A percentile compares a stretch with the other conserved stretches of the same genome.
These are phyloP conservation scores for Boletus rubropictus DNA, from an alignment of 768 basidiomycete genomes.

Conservation along the genomic window DNA sequence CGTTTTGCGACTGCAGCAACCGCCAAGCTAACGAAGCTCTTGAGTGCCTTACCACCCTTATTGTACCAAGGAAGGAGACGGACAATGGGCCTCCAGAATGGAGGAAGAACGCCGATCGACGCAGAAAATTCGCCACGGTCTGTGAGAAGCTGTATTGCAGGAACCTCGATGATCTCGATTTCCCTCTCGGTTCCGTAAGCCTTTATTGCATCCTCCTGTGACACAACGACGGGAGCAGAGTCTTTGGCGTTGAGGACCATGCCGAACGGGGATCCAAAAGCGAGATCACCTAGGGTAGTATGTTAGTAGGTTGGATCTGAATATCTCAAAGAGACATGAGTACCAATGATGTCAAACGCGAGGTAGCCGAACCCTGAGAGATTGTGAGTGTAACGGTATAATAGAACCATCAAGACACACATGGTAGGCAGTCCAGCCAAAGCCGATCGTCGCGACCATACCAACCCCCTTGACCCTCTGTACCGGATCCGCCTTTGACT, in stretches of 20 bases:
- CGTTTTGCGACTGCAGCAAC: conserved; percentile 75
- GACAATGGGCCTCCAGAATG: conserved; percentile 62
- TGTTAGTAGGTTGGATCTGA: not conserved
- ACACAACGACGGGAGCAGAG: conserved; percentile 60
- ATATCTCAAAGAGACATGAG: not conserved
- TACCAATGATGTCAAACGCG: conserved; percentile 73
- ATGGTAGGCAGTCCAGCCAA: conserved; percentile 72
- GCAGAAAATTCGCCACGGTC: conserved; percentile 84
- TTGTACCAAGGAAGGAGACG: conserved; percentile 72
- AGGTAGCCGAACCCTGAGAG: conserved; percentile 52
- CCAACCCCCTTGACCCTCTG: conserved; percentile 57
- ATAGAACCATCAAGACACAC: conserved; percentile 33
- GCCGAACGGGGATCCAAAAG: conserved; percentile 84
- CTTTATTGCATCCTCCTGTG: conserved; percentile 49
- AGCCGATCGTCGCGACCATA: conserved; percentile 53
- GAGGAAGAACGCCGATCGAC: conserved; percentile 72
- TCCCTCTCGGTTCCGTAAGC: conserved; percentile 45
- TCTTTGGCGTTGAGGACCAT: conserved; percentile 78
- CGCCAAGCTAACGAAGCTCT: conserved; percentile 71
- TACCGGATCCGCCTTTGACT: conserved; percentile 48
- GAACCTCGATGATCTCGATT: conserved; percentile 53
- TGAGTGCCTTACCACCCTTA: conserved; percentile 58
- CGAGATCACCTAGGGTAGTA: conserved; percentile 51
- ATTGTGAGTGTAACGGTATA: conserved; percentile 3
- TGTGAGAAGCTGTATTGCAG: conserved; percentile 82